A percentile compares a stretch with the other conserved stretches of the same genome.
These are phyloP conservation scores for Saturnispora saitoi DNA, from an alignment of 805 yeast genomes.

Conservation along the genomic window DNA sequence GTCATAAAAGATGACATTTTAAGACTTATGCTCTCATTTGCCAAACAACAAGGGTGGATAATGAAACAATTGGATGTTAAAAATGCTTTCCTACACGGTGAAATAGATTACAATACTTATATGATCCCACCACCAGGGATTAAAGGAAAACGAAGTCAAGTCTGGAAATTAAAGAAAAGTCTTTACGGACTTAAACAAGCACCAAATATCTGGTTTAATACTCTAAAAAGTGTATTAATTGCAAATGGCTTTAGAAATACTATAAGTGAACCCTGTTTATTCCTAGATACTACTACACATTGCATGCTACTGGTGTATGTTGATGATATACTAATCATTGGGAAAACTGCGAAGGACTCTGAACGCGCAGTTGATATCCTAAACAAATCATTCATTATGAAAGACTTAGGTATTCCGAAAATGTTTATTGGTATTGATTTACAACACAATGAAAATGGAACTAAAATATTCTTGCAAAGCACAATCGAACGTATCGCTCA, in stretches of 20 bases:
- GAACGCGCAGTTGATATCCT: neutral
- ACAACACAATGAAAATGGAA: neutral
- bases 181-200: conserved; percentile 6
- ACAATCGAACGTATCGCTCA: neutral
- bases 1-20: conserved; percentile 4
- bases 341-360: neutral
- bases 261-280: neutral
- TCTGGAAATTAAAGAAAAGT: conserved; percentile 5
- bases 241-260: neutral
- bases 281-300: neutral
- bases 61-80: conserved; percentile 10
- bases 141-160: no score
- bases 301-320: neutral
- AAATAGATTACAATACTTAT: conserved; percentile 7
- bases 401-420: neutral
- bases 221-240: neutral
- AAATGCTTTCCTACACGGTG: conserved; percentile 9
- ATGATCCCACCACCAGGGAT: conserved; percentile 5
- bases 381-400: neutral
- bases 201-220: conserved; percentile 2
- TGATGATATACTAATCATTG: neutral
- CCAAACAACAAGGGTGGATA: neutral
- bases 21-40: neutral
- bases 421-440: neutral
- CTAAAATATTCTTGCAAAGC: neutral